Evolutionary conservation across 495 filamentous ascomycete genomes (phyloP), one percentile per base, ranked within the genome.

Genomic region (Penicillium ochrochloron): DNA sequence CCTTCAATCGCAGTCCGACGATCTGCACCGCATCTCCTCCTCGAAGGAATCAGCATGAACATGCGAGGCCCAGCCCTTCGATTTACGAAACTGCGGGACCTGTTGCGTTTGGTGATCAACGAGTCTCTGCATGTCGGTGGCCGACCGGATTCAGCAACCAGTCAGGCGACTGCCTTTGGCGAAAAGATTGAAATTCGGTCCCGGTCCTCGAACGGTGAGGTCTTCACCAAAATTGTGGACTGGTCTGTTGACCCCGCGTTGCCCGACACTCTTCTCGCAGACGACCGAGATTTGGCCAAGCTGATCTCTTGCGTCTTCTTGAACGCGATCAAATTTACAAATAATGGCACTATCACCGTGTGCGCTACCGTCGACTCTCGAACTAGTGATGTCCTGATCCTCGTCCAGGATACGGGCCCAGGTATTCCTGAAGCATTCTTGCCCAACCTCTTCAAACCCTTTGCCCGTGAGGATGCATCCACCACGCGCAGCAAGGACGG

Each of bases 251-350:
- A 90, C 66, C 71, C 84, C 9, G 79, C 77, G 37, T 82, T 93
- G 25, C 91, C 91, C 1, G 85, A 89, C 25, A 85, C 83, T 4
- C 81, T 93, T 56, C 81, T 90, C 44, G 84, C 89, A 58, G 90
- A 92, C 73, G 86, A 90, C 68, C 84, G 88, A 60, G 88, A 91
- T 62, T 71, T 94, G n/a, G 85, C 87, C 12, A 93, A 92, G 69
- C 71, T 91, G 61, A 84, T 92, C 2, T 91, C 89, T 10, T 90
- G 89, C 61, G 84, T 93, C 17, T 86, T 92, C 60, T 77, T 91
- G 33, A 94, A 93, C 72, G 91, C 91, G 5, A 83, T 93, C 59
- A 94, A 94, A 71, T 94, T 93, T 67, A 92, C 91, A 0, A 87
- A 90, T 62, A 81, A 79, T 58, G 91, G 91, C 23, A 80, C 75